Evolutionary conservation across 2,329 filamentous ascomycete species (phyloP), one percentile per base, ranked within the genome.

Genomic region (Botryotinia calthae): DNA sequence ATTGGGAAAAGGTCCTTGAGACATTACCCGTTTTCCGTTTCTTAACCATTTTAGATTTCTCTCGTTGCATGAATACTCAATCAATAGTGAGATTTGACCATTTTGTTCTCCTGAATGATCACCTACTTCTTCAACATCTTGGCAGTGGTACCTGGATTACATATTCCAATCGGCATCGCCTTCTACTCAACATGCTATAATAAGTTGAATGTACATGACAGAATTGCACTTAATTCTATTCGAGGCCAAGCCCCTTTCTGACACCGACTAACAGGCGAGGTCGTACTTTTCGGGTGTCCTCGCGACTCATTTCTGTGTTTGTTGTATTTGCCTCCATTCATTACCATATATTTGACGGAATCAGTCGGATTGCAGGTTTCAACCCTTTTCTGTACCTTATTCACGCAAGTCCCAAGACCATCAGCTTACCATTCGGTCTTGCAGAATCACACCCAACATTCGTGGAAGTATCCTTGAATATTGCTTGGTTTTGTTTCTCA

Each of bases 201-300:
- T 22, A 20, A 20, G 22, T 46, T 40, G 37, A 37, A 7, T 9
- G 6, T 54, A 67, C 65, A 56, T 56, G 54, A n/a, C 65, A 67
- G n/a, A 28, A 31, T 10, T 22, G n/a, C 65, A 31, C 31, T 37
- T 18, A 9, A 56, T 31, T 42, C 25, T 42, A 0, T 44, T 22
- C n/a, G 48, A n/a, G 65, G 65, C 65, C 65, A 67, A 56, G 65
- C 65, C 65, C 64, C 65, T 67, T 67, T 67, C 65, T 31, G 48
- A 56, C 48, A 56, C 48, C 48, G 65, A 56, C 48, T 56, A 28
- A 42, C 65, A 42, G 48, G 48, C 65, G 48, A 56, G 28, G 48
- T 67, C 34, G 34, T 56, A 42, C 48, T 56, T 51, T 16, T 56
- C 48, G 48, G n/a, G n/a, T 40, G 40, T 20, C 18, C 25, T 67